Evolutionary conservation across 23 red algal genomes (phyloP), one percentile per base, ranked within the genome.

Genomic region (Pyropia haitanensis): DNA sequence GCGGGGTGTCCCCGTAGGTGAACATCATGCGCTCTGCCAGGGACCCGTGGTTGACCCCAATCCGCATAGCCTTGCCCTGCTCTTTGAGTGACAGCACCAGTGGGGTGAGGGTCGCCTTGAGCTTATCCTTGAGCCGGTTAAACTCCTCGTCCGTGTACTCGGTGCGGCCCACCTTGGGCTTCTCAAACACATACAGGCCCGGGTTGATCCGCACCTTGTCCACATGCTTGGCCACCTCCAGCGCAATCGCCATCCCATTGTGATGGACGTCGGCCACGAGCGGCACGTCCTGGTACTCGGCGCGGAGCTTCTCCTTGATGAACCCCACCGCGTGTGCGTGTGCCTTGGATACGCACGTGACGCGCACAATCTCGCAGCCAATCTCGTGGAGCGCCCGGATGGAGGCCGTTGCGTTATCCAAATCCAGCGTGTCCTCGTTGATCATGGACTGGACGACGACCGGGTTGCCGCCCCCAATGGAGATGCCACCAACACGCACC

Each of bases 131-230:
- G 27, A 80, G 78, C 44, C 24, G 27, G 49, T 90, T 57, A 73
- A 98, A 98, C 63, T 98, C 94, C 20, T 86, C 72, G 5, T 27
- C 26, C 16, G 65, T 88, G 53, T 98, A 98, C 70, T 98, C 94
- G 31, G 77, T 89, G 21, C 94, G 81, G 21, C 80, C 91, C 8
- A 68, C 50, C 46, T 98, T 86, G 31, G 81, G 84, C 56, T 98
- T 98, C 49, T 98, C 94, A 70, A 91, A 98, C 39, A 98, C 94
- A 46, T 98, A 98, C 63, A 98, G 58, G 18, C 94, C 94, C 20
- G 94, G 94, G 53, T 98, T 98, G 60, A 98, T 98, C 29, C 94
- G 86, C 59, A 98, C 94, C 76, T 98, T 98, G 34, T 98, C 94
- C 14, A 98, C 86, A 63, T 98, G 85, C 60, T 98, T 98, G 6